Evolutionary conservation across 768 basidiomycete genomes (phyloP), one percentile per base, ranked within the genome.

Genomic region (Trametes maxima): DNA sequence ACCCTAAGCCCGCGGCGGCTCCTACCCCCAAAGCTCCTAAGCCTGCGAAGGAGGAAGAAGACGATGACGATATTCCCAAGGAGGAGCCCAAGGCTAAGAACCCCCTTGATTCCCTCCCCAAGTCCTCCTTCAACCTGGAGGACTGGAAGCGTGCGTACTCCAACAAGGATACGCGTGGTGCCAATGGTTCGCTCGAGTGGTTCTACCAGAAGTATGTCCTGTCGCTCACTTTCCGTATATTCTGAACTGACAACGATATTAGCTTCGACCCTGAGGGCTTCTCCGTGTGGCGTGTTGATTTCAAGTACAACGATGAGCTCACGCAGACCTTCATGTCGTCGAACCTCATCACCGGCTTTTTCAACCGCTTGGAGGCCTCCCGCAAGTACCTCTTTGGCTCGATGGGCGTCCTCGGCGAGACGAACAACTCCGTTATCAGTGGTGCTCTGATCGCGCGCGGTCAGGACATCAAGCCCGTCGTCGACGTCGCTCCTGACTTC

Each of bases 131-230:
- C 77, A 94, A 94, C 80, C 85, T 94, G 58, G 91, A 96, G 75
- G 94, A 98, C 77, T 97, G 94, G 94, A 98, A 98, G 76, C 88
- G 93, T 46, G 89, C 91, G 45, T 99, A 98, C 82, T 97, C 95
- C 70, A 98, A 98, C 89, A 88, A 89, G 75, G 95, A 98, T n/a
- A 98, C 95, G 40, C 87, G 91, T 56, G 93, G 91, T 39, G 67
- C 89, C 17, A 86, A 76, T 45, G 95, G 92, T 64, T 75, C 94
- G 52, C 69, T 99, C 40, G 94, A 97, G 75, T 98, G 96, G 97
- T 89, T 99, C 85, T 95, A 97, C 81, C 74, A 94, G 75, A 88
- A 97, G 93, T 95, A 68, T 58, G 90, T 78, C 10, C 12, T 22
- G 53, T 25, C 51, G 24, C 2, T 51, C 36, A 10, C 48, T 54